These are phyloP conservation scores for Seiridium unicorne DNA, from an alignment of 2,329 filamentous ascomycete genomes.

Conservation along the genomic window DNA sequence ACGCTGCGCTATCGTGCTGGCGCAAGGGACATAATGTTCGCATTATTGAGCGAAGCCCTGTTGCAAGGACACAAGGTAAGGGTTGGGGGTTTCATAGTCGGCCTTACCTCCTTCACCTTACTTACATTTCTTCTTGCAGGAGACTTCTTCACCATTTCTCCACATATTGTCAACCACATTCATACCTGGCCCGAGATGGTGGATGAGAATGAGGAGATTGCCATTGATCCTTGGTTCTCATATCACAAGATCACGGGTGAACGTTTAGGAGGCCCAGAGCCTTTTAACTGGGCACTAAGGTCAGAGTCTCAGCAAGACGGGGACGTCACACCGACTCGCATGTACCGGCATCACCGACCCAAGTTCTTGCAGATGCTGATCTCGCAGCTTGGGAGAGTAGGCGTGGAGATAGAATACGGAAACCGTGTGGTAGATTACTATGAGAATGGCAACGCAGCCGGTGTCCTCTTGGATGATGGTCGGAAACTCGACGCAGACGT, in stretches of 20 bases:
- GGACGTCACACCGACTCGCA: slow-evolving; percentile 5
- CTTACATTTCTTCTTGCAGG: too few relatives aligned
- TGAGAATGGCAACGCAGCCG: slow-evolving; percentile 5
- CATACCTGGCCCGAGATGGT: slow-evolving; percentile 17
- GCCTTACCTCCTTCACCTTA: too few relatives aligned
- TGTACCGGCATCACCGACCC: slow-evolving; percentile 15
- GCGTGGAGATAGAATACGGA: slow-evolving; percentile 17
- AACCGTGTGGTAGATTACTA: slow-evolving; percentile 13
- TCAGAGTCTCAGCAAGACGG: background rate
- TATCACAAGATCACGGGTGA: slow-evolving; percentile 21
- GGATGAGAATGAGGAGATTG: slow-evolving; percentile 1
- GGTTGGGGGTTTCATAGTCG: too few relatives aligned
- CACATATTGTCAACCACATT: slow-evolving; percentile 13
- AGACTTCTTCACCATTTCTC: slow-evolving; percentile 19
- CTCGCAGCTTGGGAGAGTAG: slow-evolving; percentile 14
- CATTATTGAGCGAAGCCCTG: background rate
- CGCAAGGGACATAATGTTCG: background rate
- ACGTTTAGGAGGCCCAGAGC: slow-evolving; percentile 13
- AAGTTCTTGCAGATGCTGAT: slow-evolving; percentile 17
- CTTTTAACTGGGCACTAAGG: slow-evolving; percentile 5
- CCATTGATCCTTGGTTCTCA: slow-evolving; percentile 13
- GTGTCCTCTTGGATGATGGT: background rate
- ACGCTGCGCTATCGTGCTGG: background rate
- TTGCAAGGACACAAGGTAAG: background rate
- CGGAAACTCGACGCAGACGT: background rate